Base-by-base conservation (phyloP, 2,329 filamentous ascomycete genomes). In the Teratosphaeria pseudoeucalypti region DNA sequence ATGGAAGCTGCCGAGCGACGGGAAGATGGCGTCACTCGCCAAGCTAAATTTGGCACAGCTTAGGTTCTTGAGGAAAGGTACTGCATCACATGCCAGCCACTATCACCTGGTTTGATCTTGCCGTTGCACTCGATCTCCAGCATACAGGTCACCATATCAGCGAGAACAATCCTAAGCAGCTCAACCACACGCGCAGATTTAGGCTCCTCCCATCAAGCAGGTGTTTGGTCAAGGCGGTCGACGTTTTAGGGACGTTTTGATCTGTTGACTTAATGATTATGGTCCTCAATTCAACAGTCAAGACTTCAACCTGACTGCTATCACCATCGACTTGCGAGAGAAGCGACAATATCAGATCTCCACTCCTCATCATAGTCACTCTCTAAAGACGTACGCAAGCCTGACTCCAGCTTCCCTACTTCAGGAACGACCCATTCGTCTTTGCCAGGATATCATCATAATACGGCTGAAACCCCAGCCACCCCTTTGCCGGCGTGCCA, bases 361-460 rank as follows among this genome's bases (percentile, higher is more conserved):
- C 29, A 7, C 29, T 32, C 29, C 29, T 32, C 4, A 32, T 32
- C 29, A 32, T 32, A 32, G 29, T 32, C 29, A 7, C 3, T 32
- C 29, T 23, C 23, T 23, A 32, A 3, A 32, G 29, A 32, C 34
- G 11, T 39, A 27, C 52, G 26, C 19, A 23, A 54, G 6, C 6
- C 9, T 54, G 27, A 54, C 19, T 3, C 16, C 6, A 26, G 19
- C 14, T 14, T 32, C 7, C 11, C 52, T 59, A 76, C 47, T 75
- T 73, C 62, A 82, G 67, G 60, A 82, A 82, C 57, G 72, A 73
- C 0, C 80, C 80, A 52, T 75, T 74, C 1, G 78, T 81, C 71
- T 76, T 80, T 10, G 75, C 76, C 43, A 81, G 63, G n/a, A 79
- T 72, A 63, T 81, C 79, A 67, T 82, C 80, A 64, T 80, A 82